Conservation (phyloP, 2,329 filamentous ascomycete genomes). For the Colletotrichum karsti region DNA sequence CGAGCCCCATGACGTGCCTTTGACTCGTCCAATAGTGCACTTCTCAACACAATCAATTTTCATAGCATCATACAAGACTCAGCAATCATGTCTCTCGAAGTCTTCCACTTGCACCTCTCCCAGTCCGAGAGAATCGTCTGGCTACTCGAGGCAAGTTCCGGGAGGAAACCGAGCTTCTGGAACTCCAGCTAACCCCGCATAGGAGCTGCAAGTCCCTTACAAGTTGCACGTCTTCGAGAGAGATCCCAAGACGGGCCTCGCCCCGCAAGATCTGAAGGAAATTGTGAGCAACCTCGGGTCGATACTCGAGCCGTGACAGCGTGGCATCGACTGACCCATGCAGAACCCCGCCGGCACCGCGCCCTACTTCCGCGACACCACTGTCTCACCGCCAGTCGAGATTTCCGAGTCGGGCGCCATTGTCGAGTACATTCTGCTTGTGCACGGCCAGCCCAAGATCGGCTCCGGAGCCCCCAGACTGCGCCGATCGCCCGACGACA, state of each 20-base stretch:
- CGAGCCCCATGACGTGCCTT: not conserved
- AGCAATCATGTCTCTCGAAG: constrained; percentile 26
- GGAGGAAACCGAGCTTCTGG: not conserved
- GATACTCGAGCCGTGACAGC: too few species aligned
- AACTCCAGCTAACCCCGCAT: not conserved
- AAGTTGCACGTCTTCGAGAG: constrained; percentile 19
- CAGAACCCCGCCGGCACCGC: constrained; percentile 61
- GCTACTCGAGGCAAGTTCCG: constrained; percentile 22
- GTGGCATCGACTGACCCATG: not conserved
- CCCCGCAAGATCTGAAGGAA: constrained; percentile 19
- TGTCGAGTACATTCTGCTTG: constrained; percentile 68
- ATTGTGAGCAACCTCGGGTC: not conserved
- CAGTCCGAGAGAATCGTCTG: constrained; percentile 32
- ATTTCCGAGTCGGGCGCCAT: constrained; percentile 68
- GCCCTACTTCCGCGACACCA: constrained; percentile 66
- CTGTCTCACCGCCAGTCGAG: constrained; percentile 45
- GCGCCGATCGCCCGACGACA: constrained; percentile 45
- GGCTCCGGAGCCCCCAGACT: constrained; percentile 51
- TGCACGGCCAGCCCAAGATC: constrained; percentile 46
- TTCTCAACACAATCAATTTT: not conserved
- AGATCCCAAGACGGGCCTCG: constrained; percentile 16
- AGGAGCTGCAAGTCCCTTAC: constrained; percentile 29
- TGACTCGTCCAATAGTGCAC: not conserved
- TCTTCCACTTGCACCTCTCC: constrained; percentile 30
- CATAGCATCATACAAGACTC: not conserved